These are phyloP conservation scores for Quercus agrifolia DNA, from an alignment of 306 rosid species.

Conservation along the genomic window DNA sequence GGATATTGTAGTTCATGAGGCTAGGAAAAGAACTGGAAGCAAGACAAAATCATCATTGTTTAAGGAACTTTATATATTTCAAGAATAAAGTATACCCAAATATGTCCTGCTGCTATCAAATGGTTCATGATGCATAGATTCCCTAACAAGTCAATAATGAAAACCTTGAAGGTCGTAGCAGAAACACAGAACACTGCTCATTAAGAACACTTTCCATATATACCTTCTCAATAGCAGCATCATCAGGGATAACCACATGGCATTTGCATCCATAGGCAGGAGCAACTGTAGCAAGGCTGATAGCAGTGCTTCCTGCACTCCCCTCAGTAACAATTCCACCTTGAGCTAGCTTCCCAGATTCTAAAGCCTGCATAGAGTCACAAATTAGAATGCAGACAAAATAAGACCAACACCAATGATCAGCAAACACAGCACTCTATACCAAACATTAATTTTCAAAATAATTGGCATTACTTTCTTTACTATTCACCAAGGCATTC, in stretches of 20 bases:
- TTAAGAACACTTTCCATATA: neutral
- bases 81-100: neutral
- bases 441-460: too few relatives aligned
- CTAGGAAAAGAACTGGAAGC: neutral
- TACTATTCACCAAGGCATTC: too few relatives aligned
- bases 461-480: too few relatives aligned
- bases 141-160: neutral
- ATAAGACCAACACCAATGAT: too few relatives aligned
- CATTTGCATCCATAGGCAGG: slow-evolving; percentile 90
- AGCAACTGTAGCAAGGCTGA: slow-evolving; percentile 91
- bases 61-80: neutral
- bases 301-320: slow-evolving; percentile 92
- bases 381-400: neutral
- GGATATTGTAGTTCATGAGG: neutral
- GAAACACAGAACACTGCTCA: slow-evolving; percentile 1
- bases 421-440: too few relatives aligned
- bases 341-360: slow-evolving; percentile 56
- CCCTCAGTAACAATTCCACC: slow-evolving; percentile 96
- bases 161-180: neutral
- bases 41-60: neutral
- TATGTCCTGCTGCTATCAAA: neutral
- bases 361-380: slow-evolving; percentile 60
- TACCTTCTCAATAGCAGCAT: slow-evolving; percentile 94
- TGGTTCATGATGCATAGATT: neutral
- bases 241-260: slow-evolving; percentile 93